Conservation (phyloP, 1,284 basidiomycete species). For the Neonothopanus nambi region DNA sequence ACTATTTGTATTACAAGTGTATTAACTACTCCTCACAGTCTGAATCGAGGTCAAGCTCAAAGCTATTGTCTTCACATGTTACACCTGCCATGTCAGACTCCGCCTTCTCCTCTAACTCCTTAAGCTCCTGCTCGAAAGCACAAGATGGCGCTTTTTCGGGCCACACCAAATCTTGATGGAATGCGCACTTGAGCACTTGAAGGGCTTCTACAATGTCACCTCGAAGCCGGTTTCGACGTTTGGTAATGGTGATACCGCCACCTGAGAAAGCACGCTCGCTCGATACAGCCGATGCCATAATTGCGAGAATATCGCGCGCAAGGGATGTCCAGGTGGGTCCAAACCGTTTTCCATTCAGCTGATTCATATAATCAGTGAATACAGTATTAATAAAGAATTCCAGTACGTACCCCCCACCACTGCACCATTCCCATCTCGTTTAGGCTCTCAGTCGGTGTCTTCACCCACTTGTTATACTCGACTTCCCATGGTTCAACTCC, state of each 20-base stretch:
- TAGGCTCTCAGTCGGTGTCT: constrained; percentile 23
- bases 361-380: neutral
- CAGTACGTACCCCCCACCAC: constrained; percentile 37
- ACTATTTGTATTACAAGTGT: too few relatives aligned
- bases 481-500: constrained; percentile 18
- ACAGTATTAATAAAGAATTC: constrained; percentile 11
- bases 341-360: constrained; percentile 26
- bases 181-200: constrained; percentile 34
- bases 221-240: constrained; percentile 36
- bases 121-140: too few relatives aligned
- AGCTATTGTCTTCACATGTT: too few relatives aligned
- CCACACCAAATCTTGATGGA: constrained; percentile 29
- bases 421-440: constrained; percentile 25
- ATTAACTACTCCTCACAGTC: too few relatives aligned
- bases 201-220: constrained; percentile 40
- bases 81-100: too few relatives aligned
- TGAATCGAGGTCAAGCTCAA: too few relatives aligned
- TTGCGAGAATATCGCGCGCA: constrained; percentile 34
- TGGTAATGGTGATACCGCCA: constrained; percentile 38
- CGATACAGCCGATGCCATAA: constrained; percentile 40
- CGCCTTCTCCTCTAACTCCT: too few relatives aligned
- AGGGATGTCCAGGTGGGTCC: constrained; percentile 34
- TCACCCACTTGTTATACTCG: constrained; percentile 27
- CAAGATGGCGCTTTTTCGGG: constrained; percentile 3
- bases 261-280: constrained; percentile 36